Conservation (phyloP, 768 basidiomycete genomes). For the Suillus lakei region DNA sequence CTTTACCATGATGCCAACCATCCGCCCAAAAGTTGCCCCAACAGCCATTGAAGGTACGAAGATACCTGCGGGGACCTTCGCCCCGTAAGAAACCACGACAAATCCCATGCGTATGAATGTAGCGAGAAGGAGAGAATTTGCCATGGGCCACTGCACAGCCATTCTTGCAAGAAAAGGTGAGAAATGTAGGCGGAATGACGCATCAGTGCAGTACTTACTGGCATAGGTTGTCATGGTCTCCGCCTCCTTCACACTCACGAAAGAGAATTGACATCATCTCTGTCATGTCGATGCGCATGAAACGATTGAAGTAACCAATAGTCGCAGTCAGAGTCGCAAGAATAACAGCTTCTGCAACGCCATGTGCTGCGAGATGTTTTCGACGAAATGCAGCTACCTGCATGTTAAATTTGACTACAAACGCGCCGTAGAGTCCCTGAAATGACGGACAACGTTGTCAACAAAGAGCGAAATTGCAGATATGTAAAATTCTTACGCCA, state of each 20-base stretch:
- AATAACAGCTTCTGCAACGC: slow-evolving; percentile 85
- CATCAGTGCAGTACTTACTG: slow-evolving; percentile 64
- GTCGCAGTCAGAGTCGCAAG: slow-evolving; percentile 90
- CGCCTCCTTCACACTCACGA: slow-evolving; percentile 92
- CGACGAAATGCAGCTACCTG: slow-evolving; percentile 94
- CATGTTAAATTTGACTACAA: slow-evolving; percentile 96
- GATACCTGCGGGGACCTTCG: slow-evolving; percentile 96
- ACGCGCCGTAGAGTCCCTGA: slow-evolving; percentile 96
- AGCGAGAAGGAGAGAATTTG: slow-evolving; percentile 89
- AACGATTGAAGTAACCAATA: slow-evolving; percentile 93
- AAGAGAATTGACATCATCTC: slow-evolving; percentile 95
- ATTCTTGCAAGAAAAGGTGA: slow-evolving; percentile 53
- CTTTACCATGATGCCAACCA: slow-evolving; percentile 97
- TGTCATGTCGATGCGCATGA: slow-evolving; percentile 97
- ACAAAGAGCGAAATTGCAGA: slow-evolving; percentile 6
- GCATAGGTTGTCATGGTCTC: slow-evolving; percentile 91
- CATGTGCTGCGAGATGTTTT: slow-evolving; percentile 84
- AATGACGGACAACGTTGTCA: slow-evolving; percentile 5
- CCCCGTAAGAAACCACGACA: slow-evolving; percentile 92
- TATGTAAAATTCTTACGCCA: slow-evolving; percentile 60
- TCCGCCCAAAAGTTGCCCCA: slow-evolving; percentile 95
- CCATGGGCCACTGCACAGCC: slow-evolving; percentile 91
- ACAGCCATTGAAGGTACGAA: slow-evolving; percentile 99
- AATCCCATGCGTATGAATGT: slow-evolving; percentile 87
- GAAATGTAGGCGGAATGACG: slow-evolving; percentile 2